phyloP scores from a whole-genome alignment of 2,329 filamentous ascomycete genomes.

The Massarina eburnea region DNA sequence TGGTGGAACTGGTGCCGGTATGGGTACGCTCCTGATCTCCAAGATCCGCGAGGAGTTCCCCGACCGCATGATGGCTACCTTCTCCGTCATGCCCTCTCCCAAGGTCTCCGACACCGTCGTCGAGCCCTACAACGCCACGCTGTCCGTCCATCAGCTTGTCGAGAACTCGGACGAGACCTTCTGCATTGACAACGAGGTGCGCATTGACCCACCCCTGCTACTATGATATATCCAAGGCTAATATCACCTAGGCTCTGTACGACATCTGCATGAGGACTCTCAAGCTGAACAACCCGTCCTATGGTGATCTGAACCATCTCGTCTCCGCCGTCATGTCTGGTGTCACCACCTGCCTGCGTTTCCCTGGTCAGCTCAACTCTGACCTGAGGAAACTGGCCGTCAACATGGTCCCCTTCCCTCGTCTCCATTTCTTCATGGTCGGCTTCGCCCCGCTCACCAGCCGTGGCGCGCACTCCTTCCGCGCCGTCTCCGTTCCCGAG shows the following conservation, averaged over 20 bases:
- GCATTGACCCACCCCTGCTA: not conserved
- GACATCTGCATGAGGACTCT: conserved; percentile 99
- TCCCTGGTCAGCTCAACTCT: conserved; percentile 99
- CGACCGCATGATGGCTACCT: conserved; percentile 99
- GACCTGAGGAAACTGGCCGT: conserved; percentile 99
- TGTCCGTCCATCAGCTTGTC: conserved; percentile 97
- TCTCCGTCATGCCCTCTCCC: conserved; percentile 97
- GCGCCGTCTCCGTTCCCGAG: conserved; percentile 94
- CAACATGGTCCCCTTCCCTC: conserved; percentile 99
- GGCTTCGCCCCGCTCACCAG: conserved; percentile 98
- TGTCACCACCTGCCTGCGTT: conserved; percentile 97
- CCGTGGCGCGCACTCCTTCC: conserved; percentile 90
- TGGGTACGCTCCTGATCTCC: conserved; percentile 99
- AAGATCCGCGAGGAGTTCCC: conserved; percentile 99
- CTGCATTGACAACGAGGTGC: conserved; percentile 98
- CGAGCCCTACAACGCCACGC: conserved; percentile 99
- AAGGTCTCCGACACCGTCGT: conserved; percentile 99
- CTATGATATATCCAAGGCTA: conserved; percentile 18
- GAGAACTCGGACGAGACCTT: conserved; percentile 99
- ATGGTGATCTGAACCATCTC: conserved; percentile 98
- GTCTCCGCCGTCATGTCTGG: conserved; percentile 99
- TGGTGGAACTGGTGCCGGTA: conserved; percentile 99
- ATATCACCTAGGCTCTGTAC: conserved; percentile 72
- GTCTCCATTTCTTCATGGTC: conserved; percentile 99
- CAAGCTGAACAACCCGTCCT: conserved; percentile 97